phyloP scores from a whole-genome alignment of 176 grass and related monocot species.

The Avena sativa region DNA sequence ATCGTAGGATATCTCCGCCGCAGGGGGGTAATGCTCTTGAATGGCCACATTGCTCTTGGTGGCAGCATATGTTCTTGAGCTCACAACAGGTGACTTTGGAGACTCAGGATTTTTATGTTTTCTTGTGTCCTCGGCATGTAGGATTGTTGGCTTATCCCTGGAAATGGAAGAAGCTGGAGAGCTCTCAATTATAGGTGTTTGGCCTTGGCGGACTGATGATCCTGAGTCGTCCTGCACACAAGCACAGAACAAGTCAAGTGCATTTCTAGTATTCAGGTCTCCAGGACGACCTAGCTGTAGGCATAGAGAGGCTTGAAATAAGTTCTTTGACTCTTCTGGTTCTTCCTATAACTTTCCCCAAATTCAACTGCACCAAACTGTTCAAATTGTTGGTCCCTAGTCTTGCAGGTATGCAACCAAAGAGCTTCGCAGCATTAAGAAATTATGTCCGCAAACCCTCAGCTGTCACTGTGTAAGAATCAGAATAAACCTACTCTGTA shows the following conservation, averaged over 20 bases:
- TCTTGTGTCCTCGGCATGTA: constrained; percentile 25
- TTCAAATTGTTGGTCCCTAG: background rate
- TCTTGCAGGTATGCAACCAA: constrained; percentile 28
- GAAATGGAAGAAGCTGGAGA: constrained; percentile 36
- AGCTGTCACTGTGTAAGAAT: background rate
- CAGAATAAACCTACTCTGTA: background rate
- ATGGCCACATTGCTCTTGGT: constrained; percentile 12
- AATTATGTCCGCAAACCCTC: constrained; percentile 1
- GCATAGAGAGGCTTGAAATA: constrained; percentile 12
- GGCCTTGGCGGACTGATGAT: constrained; percentile 45
- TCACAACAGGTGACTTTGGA: constrained; percentile 35
- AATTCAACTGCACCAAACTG: background rate
- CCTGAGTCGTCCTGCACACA: constrained; percentile 67
- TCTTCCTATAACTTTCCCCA: constrained; percentile 13
- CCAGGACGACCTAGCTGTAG: background rate
- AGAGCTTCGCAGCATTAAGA: constrained; percentile 25
- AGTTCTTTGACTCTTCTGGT: background rate
- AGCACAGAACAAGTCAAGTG: constrained; percentile 18
- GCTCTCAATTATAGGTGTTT: constrained; percentile 43
- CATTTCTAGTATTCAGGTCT: constrained; percentile 18
- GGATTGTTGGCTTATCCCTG: constrained; percentile 35
- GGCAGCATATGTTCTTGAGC: constrained; percentile 31
- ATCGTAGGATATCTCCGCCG: constrained; percentile 42
- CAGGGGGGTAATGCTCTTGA: constrained; percentile 32
- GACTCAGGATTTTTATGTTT: constrained; percentile 50